These are phyloP conservation scores for Aspergillus terreus DNA, from an alignment of 2,329 filamentous ascomycete species.

Conservation along the genomic window DNA sequence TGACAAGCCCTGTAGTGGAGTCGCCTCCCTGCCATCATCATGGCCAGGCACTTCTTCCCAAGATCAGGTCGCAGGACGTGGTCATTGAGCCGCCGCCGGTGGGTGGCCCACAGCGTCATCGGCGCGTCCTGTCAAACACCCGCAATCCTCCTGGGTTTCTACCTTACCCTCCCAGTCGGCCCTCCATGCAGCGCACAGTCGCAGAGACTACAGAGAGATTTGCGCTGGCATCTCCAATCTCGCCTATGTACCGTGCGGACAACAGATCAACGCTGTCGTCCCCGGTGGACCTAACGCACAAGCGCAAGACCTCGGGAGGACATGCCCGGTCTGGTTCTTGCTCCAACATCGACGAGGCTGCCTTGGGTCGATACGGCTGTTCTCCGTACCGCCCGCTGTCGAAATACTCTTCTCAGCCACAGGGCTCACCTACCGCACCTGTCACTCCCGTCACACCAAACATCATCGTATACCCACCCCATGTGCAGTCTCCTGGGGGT, in stretches of 20 bases:
- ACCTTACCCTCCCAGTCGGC: slow-evolving; percentile 47
- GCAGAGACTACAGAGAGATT: slow-evolving; percentile 45
- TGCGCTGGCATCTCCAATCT: slow-evolving; percentile 45
- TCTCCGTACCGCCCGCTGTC: slow-evolving; percentile 80
- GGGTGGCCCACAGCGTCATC: slow-evolving; percentile 53
- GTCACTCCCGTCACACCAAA: slow-evolving; percentile 36
- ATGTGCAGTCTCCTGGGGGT: slow-evolving; percentile 30
- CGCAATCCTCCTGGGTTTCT: slow-evolving; percentile 49
- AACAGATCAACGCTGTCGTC: slow-evolving; percentile 56
- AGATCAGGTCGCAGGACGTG: slow-evolving; percentile 82
- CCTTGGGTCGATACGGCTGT: slow-evolving; percentile 70
- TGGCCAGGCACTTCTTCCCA: slow-evolving; percentile 71
- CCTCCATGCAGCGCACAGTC: slow-evolving; percentile 42
- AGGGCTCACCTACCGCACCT: slow-evolving; percentile 38
- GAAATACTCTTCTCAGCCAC: slow-evolving; percentile 47
- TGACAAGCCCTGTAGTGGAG: slow-evolving; percentile 67
- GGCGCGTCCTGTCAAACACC: slow-evolving; percentile 52
- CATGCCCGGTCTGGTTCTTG: slow-evolving; percentile 61
- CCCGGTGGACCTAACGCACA: slow-evolving; percentile 54
- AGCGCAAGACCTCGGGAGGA: slow-evolving; percentile 35
- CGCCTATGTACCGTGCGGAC: slow-evolving; percentile 26
- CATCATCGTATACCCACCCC: slow-evolving; percentile 35
- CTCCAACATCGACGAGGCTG: slow-evolving; percentile 63
- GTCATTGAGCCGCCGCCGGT: slow-evolving; percentile 59
- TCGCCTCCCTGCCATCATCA: slow-evolving; percentile 71